These are phyloP conservation scores for Hygrocybe coccinea DNA, from an alignment of 768 basidiomycete genomes.

Conservation along the genomic window DNA sequence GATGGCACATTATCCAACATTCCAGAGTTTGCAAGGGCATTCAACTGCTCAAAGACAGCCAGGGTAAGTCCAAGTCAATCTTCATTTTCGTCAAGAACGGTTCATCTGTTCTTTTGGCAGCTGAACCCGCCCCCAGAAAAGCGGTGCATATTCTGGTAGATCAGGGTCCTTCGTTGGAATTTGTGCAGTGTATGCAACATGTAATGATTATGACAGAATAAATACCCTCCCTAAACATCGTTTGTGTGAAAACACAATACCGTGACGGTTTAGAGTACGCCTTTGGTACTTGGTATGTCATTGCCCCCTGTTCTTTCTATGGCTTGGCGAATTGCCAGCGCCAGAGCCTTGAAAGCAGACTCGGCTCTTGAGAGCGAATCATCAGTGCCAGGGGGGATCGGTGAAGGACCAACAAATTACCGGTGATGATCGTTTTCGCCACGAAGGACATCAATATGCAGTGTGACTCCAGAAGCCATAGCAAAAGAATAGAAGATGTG, in stretches of 20 bases:
- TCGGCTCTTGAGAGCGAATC: slow-evolving; percentile 61
- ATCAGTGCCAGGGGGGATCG: background rate
- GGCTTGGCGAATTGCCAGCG: slow-evolving; percentile 93
- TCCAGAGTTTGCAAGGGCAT: slow-evolving; percentile 83
- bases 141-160: slow-evolving; percentile 73
- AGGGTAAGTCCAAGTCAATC: slow-evolving; percentile 48
- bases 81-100: background rate
- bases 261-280: slow-evolving; percentile 56
- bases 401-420: slow-evolving; percentile 35
- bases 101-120: slow-evolving; percentile 31
- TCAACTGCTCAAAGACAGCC: slow-evolving; percentile 70
- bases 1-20: slow-evolving; percentile 86
- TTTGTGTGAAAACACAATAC: background rate
- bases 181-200: background rate
- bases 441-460: slow-evolving; percentile 90
- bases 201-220: too few relatives aligned
- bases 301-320: slow-evolving; percentile 82
- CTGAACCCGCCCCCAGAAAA: slow-evolving; percentile 79
- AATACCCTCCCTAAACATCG: too few relatives aligned
- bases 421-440: slow-evolving; percentile 98
- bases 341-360: slow-evolving; percentile 96
- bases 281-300: slow-evolving; percentile 96
- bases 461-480: slow-evolving; percentile 89
- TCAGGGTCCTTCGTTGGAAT: background rate
- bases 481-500: slow-evolving; percentile 98